Percentiles rank a stretch among this genome's conserved stretches.
phyloP scores from a whole-genome alignment of 805 yeast genomes.

The Metschnikowia reukaufii region DNA sequence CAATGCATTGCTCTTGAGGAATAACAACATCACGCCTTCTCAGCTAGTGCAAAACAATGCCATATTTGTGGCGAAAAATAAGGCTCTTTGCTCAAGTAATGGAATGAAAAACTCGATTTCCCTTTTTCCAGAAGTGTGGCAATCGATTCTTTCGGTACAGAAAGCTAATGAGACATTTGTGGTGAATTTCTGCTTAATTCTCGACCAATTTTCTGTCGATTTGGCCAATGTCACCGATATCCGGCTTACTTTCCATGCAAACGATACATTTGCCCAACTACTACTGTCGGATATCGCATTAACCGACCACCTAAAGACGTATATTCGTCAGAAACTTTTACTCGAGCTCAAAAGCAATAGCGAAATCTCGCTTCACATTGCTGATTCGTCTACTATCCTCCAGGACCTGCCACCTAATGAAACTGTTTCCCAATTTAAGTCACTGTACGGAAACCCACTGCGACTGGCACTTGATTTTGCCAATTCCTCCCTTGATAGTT shows the following conservation, averaged over 20 bases:
- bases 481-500: conserved; percentile 14
- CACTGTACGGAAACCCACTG: not conserved
- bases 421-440: conserved; percentile 4
- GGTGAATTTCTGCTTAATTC: conserved; percentile 28
- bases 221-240: conserved; percentile 18
- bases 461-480: conserved; percentile 6
- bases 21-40: conserved; percentile 29
- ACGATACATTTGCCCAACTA: conserved; percentile 31
- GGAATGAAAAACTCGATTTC: conserved; percentile 3
- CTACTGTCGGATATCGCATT: conserved; percentile 29
- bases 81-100: conserved; percentile 3
- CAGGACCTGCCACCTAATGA: conserved; percentile 21
- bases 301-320: conserved; percentile 26
- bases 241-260: conserved; percentile 28
- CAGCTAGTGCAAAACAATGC: conserved; percentile 35
- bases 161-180: conserved; percentile 32
- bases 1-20: conserved; percentile 35
- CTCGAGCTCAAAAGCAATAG: conserved; percentile 15
- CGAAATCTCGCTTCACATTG: conserved; percentile 15
- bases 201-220: conserved; percentile 25
- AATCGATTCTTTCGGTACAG: conserved; percentile 13
- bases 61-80: conserved; percentile 32
- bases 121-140: conserved; percentile 17
- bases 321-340: conserved; percentile 24
- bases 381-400: conserved; percentile 17